Conservation (phyloP, 1,139 yeast genomes). For the Pichia sp. region DNA sequence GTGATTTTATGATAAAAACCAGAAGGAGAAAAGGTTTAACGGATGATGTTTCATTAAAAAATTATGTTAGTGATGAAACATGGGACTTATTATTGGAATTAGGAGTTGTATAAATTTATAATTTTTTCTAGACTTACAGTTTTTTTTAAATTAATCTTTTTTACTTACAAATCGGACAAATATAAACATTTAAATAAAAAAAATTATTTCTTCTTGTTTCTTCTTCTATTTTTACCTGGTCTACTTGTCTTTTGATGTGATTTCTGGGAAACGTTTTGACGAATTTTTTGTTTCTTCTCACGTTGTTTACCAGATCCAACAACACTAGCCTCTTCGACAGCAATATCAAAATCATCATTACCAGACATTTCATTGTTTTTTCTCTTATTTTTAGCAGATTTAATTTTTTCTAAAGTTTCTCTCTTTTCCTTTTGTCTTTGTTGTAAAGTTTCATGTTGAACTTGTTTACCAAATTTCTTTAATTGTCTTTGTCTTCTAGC, state of each 20-base stretch:
- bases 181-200: neutral
- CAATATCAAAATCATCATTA: conserved; percentile 42
- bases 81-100: conserved; percentile 43
- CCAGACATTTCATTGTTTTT: conserved; percentile 63
- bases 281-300: conserved; percentile 24
- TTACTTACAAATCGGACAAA: neutral
- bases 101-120: conserved; percentile 11
- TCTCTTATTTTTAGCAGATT: conserved; percentile 82
- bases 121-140: neutral
- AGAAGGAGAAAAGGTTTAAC: conserved; percentile 76
- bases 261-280: conserved; percentile 15
- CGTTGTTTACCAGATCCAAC: conserved; percentile 35
- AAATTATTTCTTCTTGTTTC: conserved; percentile 21
- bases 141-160: neutral
- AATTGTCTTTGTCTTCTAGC: conserved; percentile 91
- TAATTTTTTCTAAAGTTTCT: conserved; percentile 85
- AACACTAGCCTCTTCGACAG: conserved; percentile 83
- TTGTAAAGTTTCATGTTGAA: conserved; percentile 87
- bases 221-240: conserved; percentile 73
- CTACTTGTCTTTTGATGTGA: conserved; percentile 36
- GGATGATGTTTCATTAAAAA: conserved; percentile 71
- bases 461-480: conserved; percentile 97
- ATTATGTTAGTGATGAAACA: conserved; percentile 61
- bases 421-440: conserved; percentile 92
- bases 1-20: conserved; percentile 87